Evolutionary conservation across 495 filamentous ascomycete genomes (phyloP), one percentile per base, ranked within the genome.

Genomic region (Podospora sp.): DNA sequence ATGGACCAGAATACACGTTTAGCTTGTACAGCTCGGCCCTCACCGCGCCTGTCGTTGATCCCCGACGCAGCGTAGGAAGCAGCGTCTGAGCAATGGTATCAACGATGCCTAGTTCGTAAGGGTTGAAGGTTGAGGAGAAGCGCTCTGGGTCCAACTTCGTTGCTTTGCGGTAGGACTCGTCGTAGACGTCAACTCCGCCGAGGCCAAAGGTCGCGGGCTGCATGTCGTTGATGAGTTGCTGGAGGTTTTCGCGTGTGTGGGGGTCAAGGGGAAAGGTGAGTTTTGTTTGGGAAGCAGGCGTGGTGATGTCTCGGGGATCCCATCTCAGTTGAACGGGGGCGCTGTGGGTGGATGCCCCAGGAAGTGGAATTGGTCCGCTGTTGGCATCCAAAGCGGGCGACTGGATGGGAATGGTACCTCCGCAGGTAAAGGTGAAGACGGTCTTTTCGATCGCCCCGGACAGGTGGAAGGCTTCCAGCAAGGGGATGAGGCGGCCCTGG

Each of bases 1-100:
- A 80, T 3, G 87, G 85, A 0, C 76, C 81, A 0, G 80, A 80
- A 67, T 88, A 88, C n/a, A 71, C 83, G 71, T 88, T 89, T 16
- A 88, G 71, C 68, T 87, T 87, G 73, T 87, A 88, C 1, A 87
- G 70, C 72, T 88, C 83, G 0, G 82, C 81, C 8, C 22, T 67
- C 5, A 85, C 71, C 7, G 69, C 74, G 1, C 53, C 22, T 1
- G 61, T 66, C 18, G 70, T 58, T 0, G 66, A 52, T 29, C 35
- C 50, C 0, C 61, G 36, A 12, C 21, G 25, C 20, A 80, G 68
- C 20, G 71, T 76, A 0, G 84, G 85, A 20, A 86, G 71, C 9
- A 89, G 77, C 2, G 75, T 59, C 58, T 86, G 80, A 11, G 81
- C 72, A 33, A 88, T 72, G 0, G 72, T 70, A 27, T 87, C 79